Percentiles rank a stretch among this genome's conserved stretches.
Evolutionary conservation across 495 filamentous ascomycete species (phyloP).

Genomic region (Neurospora sp.): DNA sequence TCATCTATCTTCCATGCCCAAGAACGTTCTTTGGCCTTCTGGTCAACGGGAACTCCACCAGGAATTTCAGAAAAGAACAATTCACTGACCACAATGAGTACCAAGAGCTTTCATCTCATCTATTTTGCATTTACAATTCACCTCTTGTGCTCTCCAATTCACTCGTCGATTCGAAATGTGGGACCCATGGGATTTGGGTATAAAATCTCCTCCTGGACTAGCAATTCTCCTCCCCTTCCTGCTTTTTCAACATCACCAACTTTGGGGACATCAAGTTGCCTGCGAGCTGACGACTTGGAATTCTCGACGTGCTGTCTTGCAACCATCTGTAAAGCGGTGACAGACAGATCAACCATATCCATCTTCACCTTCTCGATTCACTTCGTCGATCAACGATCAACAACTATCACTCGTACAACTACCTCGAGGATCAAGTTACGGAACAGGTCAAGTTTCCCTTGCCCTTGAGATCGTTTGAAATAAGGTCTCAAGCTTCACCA

Average conservation of each 20-base stretch:
- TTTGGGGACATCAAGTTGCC: background rate
- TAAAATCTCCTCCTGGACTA: background rate
- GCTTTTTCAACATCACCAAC: background rate
- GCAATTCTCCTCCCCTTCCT: background rate
- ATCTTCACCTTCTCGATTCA: no score
- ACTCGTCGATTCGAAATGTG: background rate
- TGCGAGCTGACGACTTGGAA: background rate
- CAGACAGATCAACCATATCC: no score
- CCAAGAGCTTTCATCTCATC: background rate
- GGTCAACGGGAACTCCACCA: background rate
- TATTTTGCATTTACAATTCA: background rate
- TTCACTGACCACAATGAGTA: background rate
- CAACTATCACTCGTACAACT: no score
- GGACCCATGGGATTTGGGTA: background rate
- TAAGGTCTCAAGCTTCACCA: no score
- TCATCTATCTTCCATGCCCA: background rate
- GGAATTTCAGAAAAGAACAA: background rate
- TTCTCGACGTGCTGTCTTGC: fast-evolving
- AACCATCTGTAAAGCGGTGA: background rate
- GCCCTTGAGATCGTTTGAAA: no score
- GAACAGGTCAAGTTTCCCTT: no score
- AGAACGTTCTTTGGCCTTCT: background rate
- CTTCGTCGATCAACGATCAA: no score
- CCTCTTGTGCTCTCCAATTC: background rate
- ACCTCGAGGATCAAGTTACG: no score